Conservation (phyloP, 1,284 basidiomycete species). For the Malassezia yamatoensis region DNA sequence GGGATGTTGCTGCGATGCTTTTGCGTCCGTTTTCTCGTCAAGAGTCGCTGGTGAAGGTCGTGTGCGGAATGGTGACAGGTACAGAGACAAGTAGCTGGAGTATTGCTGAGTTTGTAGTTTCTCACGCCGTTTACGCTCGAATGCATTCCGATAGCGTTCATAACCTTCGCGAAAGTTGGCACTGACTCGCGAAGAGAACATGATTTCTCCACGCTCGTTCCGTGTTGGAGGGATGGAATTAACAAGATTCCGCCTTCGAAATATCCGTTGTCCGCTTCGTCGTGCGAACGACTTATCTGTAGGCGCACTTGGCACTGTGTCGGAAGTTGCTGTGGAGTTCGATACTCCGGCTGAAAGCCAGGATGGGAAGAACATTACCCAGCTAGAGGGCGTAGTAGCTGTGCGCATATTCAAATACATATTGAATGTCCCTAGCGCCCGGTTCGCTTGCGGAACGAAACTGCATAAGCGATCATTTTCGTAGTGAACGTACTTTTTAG, state of each 20-base stretch:
- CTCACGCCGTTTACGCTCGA: constrained; percentile 69
- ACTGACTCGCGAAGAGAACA: constrained; percentile 82
- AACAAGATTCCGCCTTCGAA: neutral
- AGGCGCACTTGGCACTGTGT: neutral
- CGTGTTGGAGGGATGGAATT: constrained; percentile 64
- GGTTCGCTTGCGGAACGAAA: constrained; percentile 93
- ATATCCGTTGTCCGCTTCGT: neutral
- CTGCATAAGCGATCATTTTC: neutral
- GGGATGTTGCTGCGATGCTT: neutral
- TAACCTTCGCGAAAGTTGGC: constrained; percentile 76
- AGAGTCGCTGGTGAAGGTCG: neutral
- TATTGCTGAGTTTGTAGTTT: constrained; percentile 37
- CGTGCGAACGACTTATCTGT: neutral
- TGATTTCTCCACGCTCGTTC: constrained; percentile 88
- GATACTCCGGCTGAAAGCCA: neutral
- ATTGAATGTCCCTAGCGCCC: constrained; percentile 79
- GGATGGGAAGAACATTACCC: neutral
- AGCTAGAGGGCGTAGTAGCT: neutral
- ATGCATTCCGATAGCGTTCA: constrained; percentile 80
- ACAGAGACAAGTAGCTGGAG: neutral
- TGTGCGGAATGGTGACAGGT: neutral
- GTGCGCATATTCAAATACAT: constrained; percentile 91
- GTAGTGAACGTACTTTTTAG: constrained; percentile 62
- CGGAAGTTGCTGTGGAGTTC: neutral
- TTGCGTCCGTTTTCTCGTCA: neutral